Percentiles rank a stretch among this genome's conserved stretches.
Conservation (phyloP, 441 rosid species). For the Populus hybrid region DNA sequence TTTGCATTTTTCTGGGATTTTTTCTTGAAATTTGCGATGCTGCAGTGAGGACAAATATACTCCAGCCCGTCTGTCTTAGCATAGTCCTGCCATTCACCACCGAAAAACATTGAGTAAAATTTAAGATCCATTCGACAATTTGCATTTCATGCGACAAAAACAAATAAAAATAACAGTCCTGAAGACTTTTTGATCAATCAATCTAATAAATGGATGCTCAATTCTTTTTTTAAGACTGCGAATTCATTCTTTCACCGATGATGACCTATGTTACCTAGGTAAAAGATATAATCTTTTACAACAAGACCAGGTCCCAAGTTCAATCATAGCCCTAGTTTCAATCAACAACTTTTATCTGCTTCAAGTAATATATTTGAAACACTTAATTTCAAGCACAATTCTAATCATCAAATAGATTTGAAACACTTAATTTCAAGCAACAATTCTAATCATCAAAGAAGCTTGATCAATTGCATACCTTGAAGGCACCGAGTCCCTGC, state of each 20-base stretch:
- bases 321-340: too few relatives aligned
- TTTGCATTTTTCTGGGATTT: constrained; percentile 73
- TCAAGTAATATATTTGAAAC: not conserved
- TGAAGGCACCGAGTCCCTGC: constrained; percentile 97
- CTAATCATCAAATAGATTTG: too few relatives aligned
- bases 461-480: constrained; percentile 41
- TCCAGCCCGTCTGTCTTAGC: constrained; percentile 98
- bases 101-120: not conserved
- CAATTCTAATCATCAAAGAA: not conserved
- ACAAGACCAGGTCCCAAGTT: too few relatives aligned
- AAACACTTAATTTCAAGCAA: not conserved
- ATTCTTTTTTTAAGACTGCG: too few relatives aligned
- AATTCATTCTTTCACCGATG: not conserved
- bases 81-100: constrained; percentile 64
- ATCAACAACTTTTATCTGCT: too few relatives aligned
- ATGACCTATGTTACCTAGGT: too few relatives aligned
- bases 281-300: too few relatives aligned
- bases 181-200: too few relatives aligned
- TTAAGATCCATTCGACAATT: not conserved
- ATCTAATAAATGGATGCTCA: too few relatives aligned
- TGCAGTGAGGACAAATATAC: constrained; percentile 93
- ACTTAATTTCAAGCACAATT: not conserved
- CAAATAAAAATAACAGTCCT: too few relatives aligned
- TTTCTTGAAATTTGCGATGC: constrained; percentile 79
- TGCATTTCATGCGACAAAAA: too few relatives aligned